phyloP scores from a whole-genome alignment of 495 filamentous ascomycete genomes.

The Neurospora tetraspora region DNA sequence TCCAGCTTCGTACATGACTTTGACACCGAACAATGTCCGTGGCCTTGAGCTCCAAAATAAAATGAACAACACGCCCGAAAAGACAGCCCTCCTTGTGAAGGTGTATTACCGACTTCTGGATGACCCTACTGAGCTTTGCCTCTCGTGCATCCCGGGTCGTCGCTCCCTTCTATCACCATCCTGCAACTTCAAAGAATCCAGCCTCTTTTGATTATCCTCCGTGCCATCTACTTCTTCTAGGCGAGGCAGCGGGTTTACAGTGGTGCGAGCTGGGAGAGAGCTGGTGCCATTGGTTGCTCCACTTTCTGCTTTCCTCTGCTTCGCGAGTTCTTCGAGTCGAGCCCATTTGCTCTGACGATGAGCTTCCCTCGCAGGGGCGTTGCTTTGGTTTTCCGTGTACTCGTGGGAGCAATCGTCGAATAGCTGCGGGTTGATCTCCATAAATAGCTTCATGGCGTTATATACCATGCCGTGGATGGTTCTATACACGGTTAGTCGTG shows the following conservation, averaged over 20 bases:
- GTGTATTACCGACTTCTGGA: constrained; percentile 25
- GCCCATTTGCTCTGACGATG: constrained; percentile 79
- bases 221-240: constrained; percentile 64
- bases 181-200: constrained; percentile 76
- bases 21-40: not conserved
- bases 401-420: constrained; percentile 98
- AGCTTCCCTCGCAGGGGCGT: constrained; percentile 65
- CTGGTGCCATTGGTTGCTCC: constrained; percentile 13
- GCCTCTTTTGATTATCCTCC: constrained; percentile 72
- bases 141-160: constrained; percentile 35
- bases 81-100: not conserved
- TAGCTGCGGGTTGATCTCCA: constrained; percentile 98
- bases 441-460: constrained; percentile 99
- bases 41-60: not conserved
- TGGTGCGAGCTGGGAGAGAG: constrained; percentile 8
- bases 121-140: constrained; percentile 41
- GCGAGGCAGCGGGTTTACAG: constrained; percentile 24
- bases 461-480: constrained; percentile 99
- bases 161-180: constrained; percentile 46
- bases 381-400: constrained; percentile 94
- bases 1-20: not conserved
- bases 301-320: constrained; percentile 38
- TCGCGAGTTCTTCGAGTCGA: constrained; percentile 68
- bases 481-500: constrained; percentile 33
- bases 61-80: not conserved